Evolutionary conservation across 768 basidiomycete species (phyloP).

Genomic region (Trametes punicea): DNA sequence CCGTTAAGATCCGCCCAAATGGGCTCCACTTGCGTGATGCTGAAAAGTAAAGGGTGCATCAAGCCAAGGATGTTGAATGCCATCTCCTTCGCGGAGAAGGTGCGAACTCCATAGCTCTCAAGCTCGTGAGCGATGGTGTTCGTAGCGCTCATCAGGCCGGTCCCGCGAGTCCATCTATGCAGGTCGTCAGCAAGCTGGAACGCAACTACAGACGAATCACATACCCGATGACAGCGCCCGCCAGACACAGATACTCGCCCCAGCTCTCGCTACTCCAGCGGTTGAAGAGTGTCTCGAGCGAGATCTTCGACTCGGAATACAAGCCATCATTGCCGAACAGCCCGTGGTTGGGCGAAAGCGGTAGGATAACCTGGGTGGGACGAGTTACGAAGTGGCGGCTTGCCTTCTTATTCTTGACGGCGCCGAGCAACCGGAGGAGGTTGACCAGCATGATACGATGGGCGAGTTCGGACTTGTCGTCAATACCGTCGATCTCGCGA

Average conservation of each 20-base stretch:
- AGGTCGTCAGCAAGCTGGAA: constrained; percentile 7
- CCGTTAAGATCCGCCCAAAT: constrained; percentile 99
- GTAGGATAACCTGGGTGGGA: constrained; percentile 97
- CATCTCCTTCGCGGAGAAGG: constrained; percentile 99
- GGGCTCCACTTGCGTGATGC: constrained; percentile 98
- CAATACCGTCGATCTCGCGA: constrained; percentile 94
- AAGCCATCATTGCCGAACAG: constrained; percentile 97
- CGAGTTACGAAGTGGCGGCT: constrained; percentile 95
- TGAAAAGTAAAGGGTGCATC: constrained; percentile 99
- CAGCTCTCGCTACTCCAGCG: constrained; percentile 98
- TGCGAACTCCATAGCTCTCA: constrained; percentile 90
- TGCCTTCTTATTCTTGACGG: constrained; percentile 98
- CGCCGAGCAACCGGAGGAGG: constrained; percentile 91
- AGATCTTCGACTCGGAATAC: constrained; percentile 98
- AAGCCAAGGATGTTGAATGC: constrained; percentile 99
- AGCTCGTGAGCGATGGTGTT: constrained; percentile 93
- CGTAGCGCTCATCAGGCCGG: constrained; percentile 93
- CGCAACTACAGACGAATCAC: constrained; percentile 27
- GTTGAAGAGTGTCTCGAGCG: constrained; percentile 96
- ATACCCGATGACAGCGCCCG: constrained; percentile 96
- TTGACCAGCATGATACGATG: constrained; percentile 99
- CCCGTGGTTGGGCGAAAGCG: constrained; percentile 97
- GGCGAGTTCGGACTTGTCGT: constrained; percentile 96
- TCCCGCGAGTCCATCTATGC: constrained; percentile 92
- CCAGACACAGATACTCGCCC: constrained; percentile 98